These are phyloP conservation scores for Panicum virgatum DNA, from an alignment of 202 grass and related monocot species.

Conservation along the genomic window DNA sequence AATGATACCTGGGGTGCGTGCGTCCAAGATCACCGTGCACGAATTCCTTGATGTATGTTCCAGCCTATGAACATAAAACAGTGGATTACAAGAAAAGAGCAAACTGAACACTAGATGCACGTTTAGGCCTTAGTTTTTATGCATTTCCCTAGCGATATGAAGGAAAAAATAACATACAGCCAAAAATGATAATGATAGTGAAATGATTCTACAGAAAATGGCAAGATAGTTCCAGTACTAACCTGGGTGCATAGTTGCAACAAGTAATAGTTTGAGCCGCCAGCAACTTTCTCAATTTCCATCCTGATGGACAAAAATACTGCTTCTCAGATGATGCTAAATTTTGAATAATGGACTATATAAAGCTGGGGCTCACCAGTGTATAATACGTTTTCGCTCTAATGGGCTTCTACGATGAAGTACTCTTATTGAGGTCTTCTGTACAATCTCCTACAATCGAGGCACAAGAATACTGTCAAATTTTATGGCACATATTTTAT, in stretches of 20 bases:
- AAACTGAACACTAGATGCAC: background rate
- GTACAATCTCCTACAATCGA: conserved; percentile 72
- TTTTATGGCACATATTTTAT: background rate
- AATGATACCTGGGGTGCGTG: conserved; percentile 72
- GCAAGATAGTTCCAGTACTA: background rate
- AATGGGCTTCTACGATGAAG: conserved; percentile 90
- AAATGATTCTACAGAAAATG: background rate
- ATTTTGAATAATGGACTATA: conserved; percentile 22
- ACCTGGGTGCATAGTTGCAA: conserved; percentile 96
- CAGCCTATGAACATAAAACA: conserved; percentile 57
- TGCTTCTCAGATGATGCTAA: conserved; percentile 27
- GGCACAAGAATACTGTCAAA: background rate
- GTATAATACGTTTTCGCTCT: conserved; percentile 80
- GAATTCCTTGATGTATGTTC: conserved; percentile 98
- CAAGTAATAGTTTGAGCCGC: conserved; percentile 71
- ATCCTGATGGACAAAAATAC: conserved; percentile 66
- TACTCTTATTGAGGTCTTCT: conserved; percentile 87
- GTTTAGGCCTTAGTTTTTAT: background rate
- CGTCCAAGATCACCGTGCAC: conserved; percentile 97
- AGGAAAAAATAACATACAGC: conserved; percentile 20
- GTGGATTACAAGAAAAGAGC: conserved; percentile 23
- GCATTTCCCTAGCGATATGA: background rate
- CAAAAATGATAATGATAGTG: background rate
- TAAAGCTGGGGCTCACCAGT: conserved; percentile 61
- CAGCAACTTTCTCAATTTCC: conserved; percentile 70